A percentile compares a stretch with the other conserved stretches of the same genome.
phyloP scores from a whole-genome alignment of 331 rosid genomes.

The Cydonia oblonga region DNA sequence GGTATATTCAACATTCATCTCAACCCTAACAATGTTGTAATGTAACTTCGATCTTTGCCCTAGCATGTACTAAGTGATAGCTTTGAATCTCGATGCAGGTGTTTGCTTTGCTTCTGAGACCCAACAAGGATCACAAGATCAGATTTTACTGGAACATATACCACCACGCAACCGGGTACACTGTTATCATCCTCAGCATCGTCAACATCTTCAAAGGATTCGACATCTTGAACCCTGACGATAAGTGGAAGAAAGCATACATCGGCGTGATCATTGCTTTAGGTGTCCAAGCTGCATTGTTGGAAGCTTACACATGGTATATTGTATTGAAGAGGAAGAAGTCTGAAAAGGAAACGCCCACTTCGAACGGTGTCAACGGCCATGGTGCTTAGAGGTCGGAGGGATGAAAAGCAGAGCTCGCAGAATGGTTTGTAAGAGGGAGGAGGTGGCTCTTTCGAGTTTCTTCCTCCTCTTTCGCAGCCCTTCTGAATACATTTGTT shows the following conservation, averaged over 20 bases:
- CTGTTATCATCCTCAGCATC: constrained; percentile 56
- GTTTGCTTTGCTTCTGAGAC: constrained; percentile 71
- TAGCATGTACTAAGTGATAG: neutral
- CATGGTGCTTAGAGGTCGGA: constrained; percentile 33
- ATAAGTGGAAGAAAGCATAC: constrained; percentile 54
- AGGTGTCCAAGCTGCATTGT: constrained; percentile 45
- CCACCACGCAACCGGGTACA: constrained; percentile 55
- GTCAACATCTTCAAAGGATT: constrained; percentile 60
- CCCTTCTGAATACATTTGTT: constrained; percentile 1
- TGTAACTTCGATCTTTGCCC: neutral
- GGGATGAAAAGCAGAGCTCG: constrained; percentile 16
- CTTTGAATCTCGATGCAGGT: constrained; percentile 17
- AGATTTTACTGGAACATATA: constrained; percentile 69
- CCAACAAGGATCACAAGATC: constrained; percentile 67
- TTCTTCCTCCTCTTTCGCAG: constrained; percentile 16
- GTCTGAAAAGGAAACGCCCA: constrained; percentile 26
- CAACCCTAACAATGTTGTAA: neutral
- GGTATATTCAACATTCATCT: constrained; percentile 22
- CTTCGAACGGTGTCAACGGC: constrained; percentile 42
- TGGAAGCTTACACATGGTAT: constrained; percentile 56
- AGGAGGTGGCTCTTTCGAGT: constrained; percentile 14
- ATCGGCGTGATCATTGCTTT: constrained; percentile 51
- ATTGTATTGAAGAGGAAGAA: constrained; percentile 42
- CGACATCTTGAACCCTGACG: constrained; percentile 30
- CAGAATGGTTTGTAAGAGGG: neutral